These are phyloP conservation scores for Hemisphaericaspora nanyangensis DNA, from an alignment of 805 yeast genomes.

Conservation along the genomic window DNA sequence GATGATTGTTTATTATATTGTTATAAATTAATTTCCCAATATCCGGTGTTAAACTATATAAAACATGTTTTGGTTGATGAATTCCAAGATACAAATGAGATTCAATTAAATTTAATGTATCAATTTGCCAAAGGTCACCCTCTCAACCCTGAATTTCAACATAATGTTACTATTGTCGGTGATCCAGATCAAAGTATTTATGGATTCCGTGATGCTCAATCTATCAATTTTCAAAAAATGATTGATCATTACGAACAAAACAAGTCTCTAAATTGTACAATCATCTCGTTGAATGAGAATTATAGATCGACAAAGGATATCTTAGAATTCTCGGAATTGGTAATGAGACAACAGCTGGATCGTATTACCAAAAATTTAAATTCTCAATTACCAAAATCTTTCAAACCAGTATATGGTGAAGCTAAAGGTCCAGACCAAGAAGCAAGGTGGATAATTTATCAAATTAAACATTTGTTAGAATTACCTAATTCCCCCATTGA, in stretches of 20 bases:
- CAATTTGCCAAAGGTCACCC: conserved; percentile 37
- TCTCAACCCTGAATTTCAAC: conserved; percentile 21
- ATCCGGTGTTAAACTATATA: conserved; percentile 45
- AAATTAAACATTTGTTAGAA: conserved; percentile 45
- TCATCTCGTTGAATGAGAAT: conserved; percentile 57
- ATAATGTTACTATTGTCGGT: conserved; percentile 83
- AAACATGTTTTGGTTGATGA: conserved; percentile 86
- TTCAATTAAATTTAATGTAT: conserved; percentile 70
- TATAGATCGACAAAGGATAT: conserved; percentile 78
- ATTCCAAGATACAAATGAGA: conserved; percentile 84
- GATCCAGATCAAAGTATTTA: conserved; percentile 97
- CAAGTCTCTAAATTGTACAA: conserved; percentile 12
- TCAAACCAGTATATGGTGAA: conserved; percentile 45
- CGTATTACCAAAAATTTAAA: conserved; percentile 41
- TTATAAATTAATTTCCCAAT: conserved; percentile 43
- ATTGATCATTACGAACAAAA: conserved; percentile 30
- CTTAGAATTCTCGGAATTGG: conserved; percentile 55
- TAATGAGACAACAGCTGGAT: conserved; percentile 59
- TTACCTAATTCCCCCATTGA: conserved; percentile 42
- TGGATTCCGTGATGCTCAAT: conserved; percentile 78
- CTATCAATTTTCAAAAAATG: conserved; percentile 63
- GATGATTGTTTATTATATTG: conserved; percentile 74
- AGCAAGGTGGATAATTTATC: conserved; percentile 54
- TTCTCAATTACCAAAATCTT: conserved; percentile 42
- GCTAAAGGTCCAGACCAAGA: conserved; percentile 47